These are phyloP conservation scores for Coemansia sp. DNA, from an alignment of 192 early-diverging fungal species.

Conservation along the genomic window DNA sequence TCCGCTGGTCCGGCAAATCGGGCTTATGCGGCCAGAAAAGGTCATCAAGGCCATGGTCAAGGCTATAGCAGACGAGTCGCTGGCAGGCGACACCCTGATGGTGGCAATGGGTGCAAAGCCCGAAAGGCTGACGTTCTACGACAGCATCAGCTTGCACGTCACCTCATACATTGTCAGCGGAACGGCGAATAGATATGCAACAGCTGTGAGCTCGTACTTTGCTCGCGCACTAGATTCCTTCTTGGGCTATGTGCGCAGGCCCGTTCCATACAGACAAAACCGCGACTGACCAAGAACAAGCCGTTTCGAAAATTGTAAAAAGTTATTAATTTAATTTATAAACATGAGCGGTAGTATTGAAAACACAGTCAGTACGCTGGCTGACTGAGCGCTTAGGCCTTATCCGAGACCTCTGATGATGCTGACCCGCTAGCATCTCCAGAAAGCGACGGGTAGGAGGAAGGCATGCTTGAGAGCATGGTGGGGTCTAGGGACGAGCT, in stretches of 20 bases:
- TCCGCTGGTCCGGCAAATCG: slow-evolving; percentile 33
- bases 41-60: slow-evolving; percentile 63
- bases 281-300: neutral
- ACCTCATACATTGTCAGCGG: slow-evolving; percentile 42
- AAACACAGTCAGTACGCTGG: neutral
- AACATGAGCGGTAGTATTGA: neutral
- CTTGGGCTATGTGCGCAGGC: slow-evolving; percentile 23
- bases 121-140: slow-evolving; percentile 33
- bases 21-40: slow-evolving; percentile 47
- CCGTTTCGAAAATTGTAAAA: too few relatives aligned
- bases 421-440: slow-evolving; percentile 1
- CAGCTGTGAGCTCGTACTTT: slow-evolving; percentile 14
- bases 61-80: slow-evolving; percentile 59
- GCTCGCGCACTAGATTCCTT: slow-evolving; percentile 9
- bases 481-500: slow-evolving; percentile 50
- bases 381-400: neutral
- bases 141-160: slow-evolving; percentile 24
- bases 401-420: neutral
- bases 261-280: neutral
- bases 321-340: too few relatives aligned
- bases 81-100: slow-evolving; percentile 59
- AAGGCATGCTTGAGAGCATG: slow-evolving; percentile 38
- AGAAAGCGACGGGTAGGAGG: slow-evolving; percentile 37
- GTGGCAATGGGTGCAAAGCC: slow-evolving; percentile 35
- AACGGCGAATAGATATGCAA: slow-evolving; percentile 26